Conservation (phyloP, 768 basidiomycete species). For the Termitomyces sp. region DNA sequence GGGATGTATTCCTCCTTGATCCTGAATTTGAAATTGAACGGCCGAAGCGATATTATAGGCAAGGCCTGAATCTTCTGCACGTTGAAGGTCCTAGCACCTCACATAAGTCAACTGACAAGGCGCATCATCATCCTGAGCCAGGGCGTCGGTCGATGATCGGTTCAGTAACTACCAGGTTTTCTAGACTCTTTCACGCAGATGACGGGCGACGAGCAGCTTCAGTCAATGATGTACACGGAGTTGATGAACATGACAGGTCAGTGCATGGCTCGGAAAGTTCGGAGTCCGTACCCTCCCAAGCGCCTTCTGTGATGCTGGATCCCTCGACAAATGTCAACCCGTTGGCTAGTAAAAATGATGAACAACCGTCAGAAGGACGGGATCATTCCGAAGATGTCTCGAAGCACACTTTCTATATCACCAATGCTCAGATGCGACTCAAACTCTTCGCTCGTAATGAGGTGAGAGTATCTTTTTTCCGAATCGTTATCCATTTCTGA, state of each 20-base stretch:
- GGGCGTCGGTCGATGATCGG: slow-evolving; percentile 40
- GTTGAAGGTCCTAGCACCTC: slow-evolving; percentile 17
- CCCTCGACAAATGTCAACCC: slow-evolving; percentile 77
- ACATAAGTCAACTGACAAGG: slow-evolving; percentile 2
- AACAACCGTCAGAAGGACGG: slow-evolving; percentile 17
- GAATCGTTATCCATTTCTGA: not conserved
- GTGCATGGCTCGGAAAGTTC: slow-evolving; percentile 19
- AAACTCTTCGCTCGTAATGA: slow-evolving; percentile 88
- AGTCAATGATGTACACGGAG: slow-evolving; percentile 9
- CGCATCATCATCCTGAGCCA: slow-evolving; percentile 15
- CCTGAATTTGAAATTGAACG: slow-evolving; percentile 84
- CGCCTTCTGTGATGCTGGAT: slow-evolving; percentile 64
- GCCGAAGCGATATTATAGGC: slow-evolving; percentile 87
- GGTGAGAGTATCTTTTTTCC: slow-evolving; percentile 30
- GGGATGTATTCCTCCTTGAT: slow-evolving; percentile 94
- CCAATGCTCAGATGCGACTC: slow-evolving; percentile 86
- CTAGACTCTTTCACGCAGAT: slow-evolving; percentile 38
- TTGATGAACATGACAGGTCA: not conserved
- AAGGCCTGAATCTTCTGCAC: slow-evolving; percentile 71
- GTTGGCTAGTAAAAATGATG: slow-evolving; percentile 24
- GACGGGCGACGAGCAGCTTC: slow-evolving; percentile 17
- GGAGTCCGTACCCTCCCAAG: slow-evolving; percentile 31
- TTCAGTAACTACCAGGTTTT: slow-evolving; percentile 46
- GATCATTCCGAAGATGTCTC: slow-evolving; percentile 50
- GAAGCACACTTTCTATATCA: slow-evolving; percentile 92